Evolutionary conservation across 1,284 basidiomycete genomes (phyloP).

Genomic region (Cutaneotrichosporon sp.): DNA sequence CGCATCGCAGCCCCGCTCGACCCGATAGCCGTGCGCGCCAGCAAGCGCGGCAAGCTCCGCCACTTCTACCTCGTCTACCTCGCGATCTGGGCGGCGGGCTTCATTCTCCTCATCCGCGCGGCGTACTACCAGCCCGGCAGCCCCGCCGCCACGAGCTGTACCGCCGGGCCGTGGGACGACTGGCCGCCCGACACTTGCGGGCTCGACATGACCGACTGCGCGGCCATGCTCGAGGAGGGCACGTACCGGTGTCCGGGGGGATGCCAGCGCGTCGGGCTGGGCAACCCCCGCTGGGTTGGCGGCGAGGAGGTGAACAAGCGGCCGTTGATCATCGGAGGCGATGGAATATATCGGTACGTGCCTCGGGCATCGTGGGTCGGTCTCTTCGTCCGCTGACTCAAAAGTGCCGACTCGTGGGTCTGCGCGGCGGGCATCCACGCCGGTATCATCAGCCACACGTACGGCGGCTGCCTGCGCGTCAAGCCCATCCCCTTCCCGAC

Average conservation of each 20-base stretch:
- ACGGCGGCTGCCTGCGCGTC: constrained; percentile 43
- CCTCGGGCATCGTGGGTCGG: no score
- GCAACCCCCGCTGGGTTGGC: constrained; percentile 48
- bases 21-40: background rate
- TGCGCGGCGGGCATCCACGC: constrained; percentile 46
- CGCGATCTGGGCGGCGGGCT: constrained; percentile 34
- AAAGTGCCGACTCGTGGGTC: constrained; percentile 49
- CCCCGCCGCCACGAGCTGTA: constrained; percentile 36
- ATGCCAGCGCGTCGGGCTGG: constrained; percentile 36
- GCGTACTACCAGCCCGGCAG: constrained; percentile 37
- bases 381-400: no score
- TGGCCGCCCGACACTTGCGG: constrained; percentile 50
- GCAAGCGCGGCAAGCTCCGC: constrained; percentile 2
- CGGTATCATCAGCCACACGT: constrained; percentile 29
- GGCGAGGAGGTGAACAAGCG: constrained; percentile 31
- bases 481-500: constrained; percentile 29
- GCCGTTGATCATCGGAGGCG: constrained; percentile 42
- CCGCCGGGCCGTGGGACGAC: constrained; percentile 34
- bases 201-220: constrained; percentile 35
- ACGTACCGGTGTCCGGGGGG: constrained; percentile 45
- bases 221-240: constrained; percentile 21
- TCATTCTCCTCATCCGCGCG: constrained; percentile 41
- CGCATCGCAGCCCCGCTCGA: constrained; percentile 13
- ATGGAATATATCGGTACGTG: constrained; percentile 41
- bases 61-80: constrained; percentile 30